Conservation (phyloP, 2,329 filamentous ascomycete genomes). For the Hymenoscyphus infarciens region DNA sequence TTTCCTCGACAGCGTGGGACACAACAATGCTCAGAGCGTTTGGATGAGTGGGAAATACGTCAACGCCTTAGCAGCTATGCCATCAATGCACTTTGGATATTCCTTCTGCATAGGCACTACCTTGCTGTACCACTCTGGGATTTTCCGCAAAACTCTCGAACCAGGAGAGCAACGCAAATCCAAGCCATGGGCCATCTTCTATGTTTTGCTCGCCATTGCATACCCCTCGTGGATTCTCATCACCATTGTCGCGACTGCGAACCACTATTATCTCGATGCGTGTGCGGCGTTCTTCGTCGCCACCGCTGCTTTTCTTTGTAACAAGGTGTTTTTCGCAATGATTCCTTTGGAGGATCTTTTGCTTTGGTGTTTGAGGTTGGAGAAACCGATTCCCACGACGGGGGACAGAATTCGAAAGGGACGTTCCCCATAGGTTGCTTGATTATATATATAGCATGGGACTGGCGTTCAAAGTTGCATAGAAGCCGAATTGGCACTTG, state of each 20-base stretch:
- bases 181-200: constrained; percentile 43
- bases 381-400: constrained; percentile 49
- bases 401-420: constrained; percentile 35
- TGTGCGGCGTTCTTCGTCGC: constrained; percentile 45
- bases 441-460: not conserved
- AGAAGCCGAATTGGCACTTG: not conserved
- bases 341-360: constrained; percentile 49
- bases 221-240: constrained; percentile 47
- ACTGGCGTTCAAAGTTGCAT: not conserved
- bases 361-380: constrained; percentile 43
- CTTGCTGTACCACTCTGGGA: constrained; percentile 50
- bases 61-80: constrained; percentile 50
- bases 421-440: constrained; percentile 3
- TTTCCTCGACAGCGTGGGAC: constrained; percentile 49
- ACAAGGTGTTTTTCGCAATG: constrained; percentile 47
- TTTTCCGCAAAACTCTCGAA: constrained; percentile 39
- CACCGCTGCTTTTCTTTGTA: constrained; percentile 43
- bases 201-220: constrained; percentile 40
- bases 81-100: constrained; percentile 53
- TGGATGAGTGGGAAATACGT: constrained; percentile 50
- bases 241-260: constrained; percentile 51
- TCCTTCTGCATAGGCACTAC: constrained; percentile 51
- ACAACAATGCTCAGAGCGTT: constrained; percentile 46
- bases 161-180: constrained; percentile 42
- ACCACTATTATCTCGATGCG: constrained; percentile 53